Base-by-base conservation (phyloP, 2,329 filamentous ascomycete genomes). In the Xylaria sp. region DNA sequence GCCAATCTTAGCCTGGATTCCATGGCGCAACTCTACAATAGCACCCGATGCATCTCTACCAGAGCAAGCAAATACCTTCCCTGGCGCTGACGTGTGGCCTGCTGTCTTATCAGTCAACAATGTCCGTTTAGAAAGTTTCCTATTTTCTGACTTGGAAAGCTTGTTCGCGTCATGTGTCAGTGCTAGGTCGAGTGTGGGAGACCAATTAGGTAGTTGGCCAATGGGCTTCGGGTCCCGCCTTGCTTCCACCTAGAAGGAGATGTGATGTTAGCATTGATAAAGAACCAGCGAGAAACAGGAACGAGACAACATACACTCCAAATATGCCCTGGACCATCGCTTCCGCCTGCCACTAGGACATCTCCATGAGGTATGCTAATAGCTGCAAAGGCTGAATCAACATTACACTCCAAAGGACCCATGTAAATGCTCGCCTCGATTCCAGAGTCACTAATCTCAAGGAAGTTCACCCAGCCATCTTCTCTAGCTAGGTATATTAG, bases 401-500 rank as follows among this genome's bases (percentile, higher is more conserved):
- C 91, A 69, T 92, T 93, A 75, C 91, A 92, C 62, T 88, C 85
- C 72, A 93, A 89, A 60, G 86, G 85, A 8, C 92, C 91, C 66
- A 93, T 85, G 63, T 86, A 84, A 55, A 86, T 85, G 63, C 86
- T 83, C 49, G 85, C 83, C 61, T 86, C 84, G 62, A 90, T 78
- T 72, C 88, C 83, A 55, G 85, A 86, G 71, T 83, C 83, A 6
- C 88, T 87, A 67, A 93, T 89, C 72, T 94, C 90, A 4, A 95
- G 80, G 72, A 91, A 92, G 63, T 90, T 87, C 10, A 98, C 86
- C 58, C 90, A 83, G 2, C 96, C 96, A 77, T 98, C 95, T 80
- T 98, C 95, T 64, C 94, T 89, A 12, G 92, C 92, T 18, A 99
- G 83, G 76, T 96, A 97, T 58, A 98, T 89, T 68, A 91, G 89